Evolutionary conservation across 2,329 filamentous ascomycete species (phyloP), one percentile per base, ranked within the genome.

Genomic region (Thielaviopsis ethacetica): DNA sequence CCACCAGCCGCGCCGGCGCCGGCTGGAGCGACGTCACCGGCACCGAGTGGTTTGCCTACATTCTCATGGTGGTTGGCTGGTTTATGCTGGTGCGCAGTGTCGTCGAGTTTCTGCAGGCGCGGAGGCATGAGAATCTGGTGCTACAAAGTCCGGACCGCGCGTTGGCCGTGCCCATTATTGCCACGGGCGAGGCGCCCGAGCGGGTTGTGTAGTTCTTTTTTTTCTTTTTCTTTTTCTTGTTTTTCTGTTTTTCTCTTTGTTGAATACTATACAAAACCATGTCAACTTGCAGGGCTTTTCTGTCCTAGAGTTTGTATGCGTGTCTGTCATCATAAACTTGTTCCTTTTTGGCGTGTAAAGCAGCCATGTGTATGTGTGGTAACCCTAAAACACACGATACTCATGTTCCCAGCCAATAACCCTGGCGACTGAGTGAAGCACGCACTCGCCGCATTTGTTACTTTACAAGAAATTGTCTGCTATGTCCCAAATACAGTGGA

Each of bases 11-110:
- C 13, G 66, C 69, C 1, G 47, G 56, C 13, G 75, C 76, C 49
- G 71, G 73, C 13, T 67, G 77, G 10, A 71, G 74, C 6, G 79
- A 81, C 41, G 81, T 95, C 50, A 81, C 78, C 5, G 85, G 84
- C 56, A 85, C 80, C 63, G 91, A 97, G 68, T 96, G 88, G 88
- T 76, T 95, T 63, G 88, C 90, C 12, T 98, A 97, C 66, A 76
- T 87, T 17, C 72, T 98, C 54, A 98, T 98, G 93, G 88, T 98
- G 67, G 85, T 95, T 1, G 93, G 93, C 5, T 98, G 93, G 93
- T 97, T 97, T 68, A 90, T 98, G 63, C 75, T 98, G 62, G 97
- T 98, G 68, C 82, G 91, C 71, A 85, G 90, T n/a, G 83, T 95
- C 19, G 90, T 86, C 65, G 91, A 97, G 69, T 98, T 93, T 68